Evolutionary conservation across 2,329 filamentous ascomycete species (phyloP).

Genomic region (Arthrobotrys sinensis): DNA sequence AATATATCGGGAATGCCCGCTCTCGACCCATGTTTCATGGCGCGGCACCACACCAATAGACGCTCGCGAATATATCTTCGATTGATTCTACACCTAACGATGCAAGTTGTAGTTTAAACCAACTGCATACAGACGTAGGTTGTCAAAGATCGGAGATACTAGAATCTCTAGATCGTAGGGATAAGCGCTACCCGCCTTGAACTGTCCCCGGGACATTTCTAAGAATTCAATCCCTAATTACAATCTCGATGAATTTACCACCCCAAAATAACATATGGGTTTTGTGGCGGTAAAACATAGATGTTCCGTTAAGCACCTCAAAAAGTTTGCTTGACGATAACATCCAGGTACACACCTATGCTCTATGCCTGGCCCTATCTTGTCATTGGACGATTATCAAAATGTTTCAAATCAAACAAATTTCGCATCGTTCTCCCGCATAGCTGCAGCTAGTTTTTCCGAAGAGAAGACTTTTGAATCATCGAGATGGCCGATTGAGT

Average conservation of each 20-base stretch:
- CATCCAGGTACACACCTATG: not conserved
- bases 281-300: not conserved
- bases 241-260: not conserved
- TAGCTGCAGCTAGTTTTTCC: not conserved
- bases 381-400: not conserved
- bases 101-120: not conserved
- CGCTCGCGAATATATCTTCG: not conserved
- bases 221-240: not conserved
- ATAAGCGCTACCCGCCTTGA: constrained; percentile 5
- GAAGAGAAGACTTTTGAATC: not conserved
- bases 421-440: not conserved
- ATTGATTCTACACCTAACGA: not conserved
- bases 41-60: too few relatives aligned
- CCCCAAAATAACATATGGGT: not conserved
- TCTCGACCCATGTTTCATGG: not conserved
- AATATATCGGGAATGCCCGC: not conserved
- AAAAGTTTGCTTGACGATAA: not conserved
- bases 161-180: not conserved
- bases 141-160: not conserved
- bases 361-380: not conserved
- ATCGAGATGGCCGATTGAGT: not conserved
- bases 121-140: not conserved
- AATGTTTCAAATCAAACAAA: constrained; percentile 6
- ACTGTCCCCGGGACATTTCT: not conserved
- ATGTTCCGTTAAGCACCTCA: constrained; percentile 20